Conservation (phyloP, 192 early-diverging fungal species). For the Thoreauomyces humboldtii region DNA sequence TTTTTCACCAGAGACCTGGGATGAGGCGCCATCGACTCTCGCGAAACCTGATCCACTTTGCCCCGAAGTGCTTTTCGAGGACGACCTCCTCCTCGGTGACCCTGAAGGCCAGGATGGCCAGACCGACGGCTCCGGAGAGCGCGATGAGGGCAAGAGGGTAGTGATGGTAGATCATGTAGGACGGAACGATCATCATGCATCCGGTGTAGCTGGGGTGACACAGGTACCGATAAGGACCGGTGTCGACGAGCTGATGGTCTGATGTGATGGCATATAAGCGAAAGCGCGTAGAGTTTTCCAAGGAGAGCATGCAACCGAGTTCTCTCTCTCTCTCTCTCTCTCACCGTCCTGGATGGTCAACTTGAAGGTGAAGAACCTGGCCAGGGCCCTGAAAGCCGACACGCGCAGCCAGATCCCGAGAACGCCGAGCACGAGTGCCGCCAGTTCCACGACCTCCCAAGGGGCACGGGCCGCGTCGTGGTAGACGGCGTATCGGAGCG, state of each 20-base stretch:
- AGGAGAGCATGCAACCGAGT: neutral
- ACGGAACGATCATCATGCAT: neutral
- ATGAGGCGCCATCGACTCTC: neutral
- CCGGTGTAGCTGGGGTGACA: conserved; percentile 10
- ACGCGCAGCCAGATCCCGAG: neutral
- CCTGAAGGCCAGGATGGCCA: neutral
- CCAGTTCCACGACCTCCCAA: neutral
- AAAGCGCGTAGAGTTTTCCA: neutral
- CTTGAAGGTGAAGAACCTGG: neutral
- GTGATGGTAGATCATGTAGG: conserved; percentile 9
- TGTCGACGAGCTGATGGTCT: conserved; percentile 9
- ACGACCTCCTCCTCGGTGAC: neutral
- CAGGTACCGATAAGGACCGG: conserved; percentile 3
- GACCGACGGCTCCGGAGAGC: neutral
- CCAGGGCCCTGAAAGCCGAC: neutral
- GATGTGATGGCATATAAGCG: neutral
- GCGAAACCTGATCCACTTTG: neutral
- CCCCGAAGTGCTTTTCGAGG: conserved; percentile 1
- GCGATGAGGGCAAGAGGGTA: neutral
- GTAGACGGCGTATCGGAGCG: neutral
- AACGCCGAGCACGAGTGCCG: neutral
- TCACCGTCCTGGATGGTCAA: conserved; percentile 7
- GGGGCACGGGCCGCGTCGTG: neutral
- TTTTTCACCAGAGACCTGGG: conserved; percentile 1
- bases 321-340: neutral